Evolutionary conservation across 2,329 filamentous ascomycete species (phyloP).

Genomic region (Aspergillus texensis): DNA sequence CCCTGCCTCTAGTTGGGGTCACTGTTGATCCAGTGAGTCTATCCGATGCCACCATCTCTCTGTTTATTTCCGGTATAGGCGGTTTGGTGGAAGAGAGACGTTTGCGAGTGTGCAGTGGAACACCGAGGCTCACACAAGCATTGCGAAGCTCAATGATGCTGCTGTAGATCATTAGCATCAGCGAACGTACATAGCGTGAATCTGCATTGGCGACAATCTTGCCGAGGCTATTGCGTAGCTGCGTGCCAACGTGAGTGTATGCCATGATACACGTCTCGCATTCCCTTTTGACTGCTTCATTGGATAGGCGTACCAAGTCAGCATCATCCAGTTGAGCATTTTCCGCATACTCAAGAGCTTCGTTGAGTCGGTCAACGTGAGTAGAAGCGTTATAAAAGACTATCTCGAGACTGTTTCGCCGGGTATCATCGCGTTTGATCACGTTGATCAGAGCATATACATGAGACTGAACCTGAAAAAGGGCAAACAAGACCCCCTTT

Average conservation of each 20-base stretch:
- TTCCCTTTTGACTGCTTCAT: constrained; percentile 48
- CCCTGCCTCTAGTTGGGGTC: constrained; percentile 50
- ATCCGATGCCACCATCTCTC: constrained; percentile 31
- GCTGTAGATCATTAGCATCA: constrained; percentile 62
- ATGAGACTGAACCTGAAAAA: constrained; percentile 55
- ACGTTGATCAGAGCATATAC: constrained; percentile 51
- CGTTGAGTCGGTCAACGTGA: constrained; percentile 59
- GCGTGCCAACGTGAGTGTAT: constrained; percentile 53
- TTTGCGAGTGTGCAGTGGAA: constrained; percentile 39
- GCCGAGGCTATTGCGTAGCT: constrained; percentile 50
- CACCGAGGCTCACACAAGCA: constrained; percentile 56
- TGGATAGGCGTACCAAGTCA: constrained; percentile 45
- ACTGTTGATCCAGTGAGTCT: constrained; percentile 34
- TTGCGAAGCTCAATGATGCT: constrained; percentile 63
- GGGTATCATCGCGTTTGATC: constrained; percentile 49
- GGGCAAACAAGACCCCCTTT: constrained; percentile 57
- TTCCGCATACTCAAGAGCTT: constrained; percentile 55
- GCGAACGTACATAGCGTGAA: constrained; percentile 59
- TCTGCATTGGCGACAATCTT: constrained; percentile 60
- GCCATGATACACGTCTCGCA: constrained; percentile 54
- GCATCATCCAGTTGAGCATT: constrained; percentile 54
- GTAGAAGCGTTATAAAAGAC: constrained; percentile 60
- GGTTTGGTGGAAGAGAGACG: constrained; percentile 30
- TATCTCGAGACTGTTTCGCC: constrained; percentile 56
- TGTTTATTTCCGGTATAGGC: constrained; percentile 32